Percentiles rank a stretch among this genome's conserved stretches.
Evolutionary conservation across 768 basidiomycete species (phyloP).

Genomic region (Imleria badia): DNA sequence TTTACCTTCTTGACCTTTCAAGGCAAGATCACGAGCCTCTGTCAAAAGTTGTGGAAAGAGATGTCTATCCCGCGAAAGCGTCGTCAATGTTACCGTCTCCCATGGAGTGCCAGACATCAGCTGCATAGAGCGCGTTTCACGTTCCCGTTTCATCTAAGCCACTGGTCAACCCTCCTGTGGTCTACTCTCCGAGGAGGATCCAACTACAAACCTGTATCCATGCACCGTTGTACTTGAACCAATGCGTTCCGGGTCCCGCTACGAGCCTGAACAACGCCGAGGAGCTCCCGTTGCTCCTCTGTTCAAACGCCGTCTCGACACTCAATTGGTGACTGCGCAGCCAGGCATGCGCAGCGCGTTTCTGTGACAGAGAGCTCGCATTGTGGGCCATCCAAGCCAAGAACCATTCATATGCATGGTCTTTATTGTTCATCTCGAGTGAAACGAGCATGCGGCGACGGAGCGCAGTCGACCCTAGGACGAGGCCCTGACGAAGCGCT

Average conservation of each 20-base stretch:
- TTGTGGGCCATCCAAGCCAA: slow-evolving; percentile 92
- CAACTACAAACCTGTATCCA: slow-evolving; percentile 84
- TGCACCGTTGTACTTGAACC: slow-evolving; percentile 82
- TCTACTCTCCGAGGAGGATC: not conserved
- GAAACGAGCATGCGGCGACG: slow-evolving; percentile 91
- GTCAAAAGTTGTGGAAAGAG: slow-evolving; percentile 78
- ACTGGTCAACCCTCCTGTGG: not conserved
- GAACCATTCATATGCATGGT: slow-evolving; percentile 95
- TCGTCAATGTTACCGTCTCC: slow-evolving; percentile 95
- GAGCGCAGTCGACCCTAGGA: slow-evolving; percentile 70
- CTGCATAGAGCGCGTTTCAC: slow-evolving; percentile 90
- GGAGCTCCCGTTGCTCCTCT: slow-evolving; percentile 87
- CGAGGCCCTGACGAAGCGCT: slow-evolving; percentile 65
- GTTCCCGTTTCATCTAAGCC: slow-evolving; percentile 84
- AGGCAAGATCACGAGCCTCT: slow-evolving; percentile 88
- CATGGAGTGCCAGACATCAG: slow-evolving; percentile 91
- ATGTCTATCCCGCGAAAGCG: slow-evolving; percentile 81
- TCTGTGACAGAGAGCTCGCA: slow-evolving; percentile 35
- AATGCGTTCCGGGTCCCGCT: slow-evolving; percentile 93
- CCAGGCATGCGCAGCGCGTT: slow-evolving; percentile 38
- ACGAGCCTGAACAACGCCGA: slow-evolving; percentile 91
- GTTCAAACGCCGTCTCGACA: slow-evolving; percentile 89
- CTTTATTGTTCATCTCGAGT: slow-evolving; percentile 94
- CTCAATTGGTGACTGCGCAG: slow-evolving; percentile 88
- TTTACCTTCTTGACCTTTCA: slow-evolving; percentile 86